A percentile compares a stretch with the other conserved stretches of the same genome.
These are phyloP conservation scores for Penicillium nucicola DNA, from an alignment of 495 filamentous ascomycete genomes.

Conservation along the genomic window DNA sequence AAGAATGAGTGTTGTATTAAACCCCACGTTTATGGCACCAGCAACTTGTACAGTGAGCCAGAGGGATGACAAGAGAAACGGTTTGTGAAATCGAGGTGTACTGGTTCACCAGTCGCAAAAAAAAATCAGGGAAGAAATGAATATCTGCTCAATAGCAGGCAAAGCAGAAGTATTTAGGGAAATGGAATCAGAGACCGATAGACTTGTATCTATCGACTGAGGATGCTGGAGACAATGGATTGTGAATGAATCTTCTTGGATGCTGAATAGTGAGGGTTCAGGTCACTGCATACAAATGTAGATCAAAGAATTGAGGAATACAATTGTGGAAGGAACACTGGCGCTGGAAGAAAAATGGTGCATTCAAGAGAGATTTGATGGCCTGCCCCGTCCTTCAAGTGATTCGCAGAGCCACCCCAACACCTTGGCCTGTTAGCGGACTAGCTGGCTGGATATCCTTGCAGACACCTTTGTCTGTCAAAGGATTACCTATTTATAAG, in stretches of 20 bases:
- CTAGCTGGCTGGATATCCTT: slow-evolving; percentile 58
- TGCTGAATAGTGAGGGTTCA: slow-evolving; percentile 27
- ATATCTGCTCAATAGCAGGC: background rate
- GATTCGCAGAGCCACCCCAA: slow-evolving; percentile 17
- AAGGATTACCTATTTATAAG: background rate
- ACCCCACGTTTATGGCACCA: slow-evolving; percentile 28
- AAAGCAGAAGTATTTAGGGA: slow-evolving; percentile 14
- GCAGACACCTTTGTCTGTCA: slow-evolving; percentile 52
- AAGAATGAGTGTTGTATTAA: slow-evolving; percentile 32
- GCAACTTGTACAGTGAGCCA: slow-evolving; percentile 29
- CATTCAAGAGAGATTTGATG: slow-evolving; percentile 11
- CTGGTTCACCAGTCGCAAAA: slow-evolving; percentile 14
- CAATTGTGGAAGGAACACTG: slow-evolving; percentile 22
- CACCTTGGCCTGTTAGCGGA: slow-evolving; percentile 8
- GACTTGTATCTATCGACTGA: slow-evolving; percentile 28
- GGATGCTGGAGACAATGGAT: slow-evolving; percentile 23
- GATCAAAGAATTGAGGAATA: slow-evolving; percentile 29
- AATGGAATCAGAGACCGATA: slow-evolving; percentile 20
- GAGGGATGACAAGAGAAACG: slow-evolving; percentile 17
- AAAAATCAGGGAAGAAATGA: background rate
- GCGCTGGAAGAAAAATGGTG: slow-evolving; percentile 11
- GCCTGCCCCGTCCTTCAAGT: slow-evolving; percentile 22
- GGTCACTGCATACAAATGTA: slow-evolving; percentile 40
- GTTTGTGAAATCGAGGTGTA: slow-evolving; percentile 6
- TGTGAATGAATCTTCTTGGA: slow-evolving; percentile 28